These are phyloP conservation scores for Botryobasidium botryosum DNA, from an alignment of 768 basidiomycete species.

Conservation along the genomic window DNA sequence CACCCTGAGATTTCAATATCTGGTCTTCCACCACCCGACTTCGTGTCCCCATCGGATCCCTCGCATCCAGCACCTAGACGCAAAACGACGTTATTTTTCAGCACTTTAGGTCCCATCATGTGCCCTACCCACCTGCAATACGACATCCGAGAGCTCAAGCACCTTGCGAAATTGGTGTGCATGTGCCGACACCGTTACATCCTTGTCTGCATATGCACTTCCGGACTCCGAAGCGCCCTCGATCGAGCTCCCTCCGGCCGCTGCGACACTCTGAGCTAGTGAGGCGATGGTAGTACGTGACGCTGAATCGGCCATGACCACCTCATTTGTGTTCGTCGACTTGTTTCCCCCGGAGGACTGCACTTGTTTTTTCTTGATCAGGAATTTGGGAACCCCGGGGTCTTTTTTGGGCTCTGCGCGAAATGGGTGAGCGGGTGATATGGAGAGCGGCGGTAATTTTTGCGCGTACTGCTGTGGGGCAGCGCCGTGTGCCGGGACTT, in stretches of 20 bases:
- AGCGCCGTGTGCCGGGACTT: no score
- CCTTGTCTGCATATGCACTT: conserved; percentile 15
- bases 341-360: neutral
- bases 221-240: conserved; percentile 4
- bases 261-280: conserved; percentile 33
- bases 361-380: conserved; percentile 36
- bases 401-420: conserved; percentile 78
- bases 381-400: conserved; percentile 71
- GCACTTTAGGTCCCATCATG: neutral
- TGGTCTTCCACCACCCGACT: conserved; percentile 91
- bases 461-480: no score
- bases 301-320: neutral
- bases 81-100: neutral
- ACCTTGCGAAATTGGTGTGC: conserved; percentile 35
- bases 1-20: conserved; percentile 61
- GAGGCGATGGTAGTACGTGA: conserved; percentile 39
- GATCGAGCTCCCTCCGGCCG: conserved; percentile 1
- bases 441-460: no score
- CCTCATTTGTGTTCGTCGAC: neutral
- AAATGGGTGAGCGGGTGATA: no score
- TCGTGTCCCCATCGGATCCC: conserved; percentile 88
- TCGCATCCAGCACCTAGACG: conserved; percentile 57
- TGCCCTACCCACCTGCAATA: conserved; percentile 35
- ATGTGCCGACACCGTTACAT: conserved; percentile 22
- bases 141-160: conserved; percentile 80